Conservation (phyloP, 2,329 filamentous ascomycete genomes). For the Alternaria burnsii region DNA sequence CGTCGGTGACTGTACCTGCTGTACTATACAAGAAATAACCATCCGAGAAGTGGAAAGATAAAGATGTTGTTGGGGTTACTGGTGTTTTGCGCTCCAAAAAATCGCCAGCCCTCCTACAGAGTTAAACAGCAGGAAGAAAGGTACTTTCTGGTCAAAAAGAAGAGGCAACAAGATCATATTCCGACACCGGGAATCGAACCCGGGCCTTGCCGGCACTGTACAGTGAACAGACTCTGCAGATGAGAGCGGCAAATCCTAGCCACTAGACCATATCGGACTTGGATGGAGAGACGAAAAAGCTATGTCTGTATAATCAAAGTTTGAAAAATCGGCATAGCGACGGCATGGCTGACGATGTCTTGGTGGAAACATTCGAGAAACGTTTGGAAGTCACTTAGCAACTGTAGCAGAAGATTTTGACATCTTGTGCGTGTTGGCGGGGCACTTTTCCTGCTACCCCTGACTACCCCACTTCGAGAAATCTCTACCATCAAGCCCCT, state of each 20-base stretch:
- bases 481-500: not conserved
- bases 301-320: no score
- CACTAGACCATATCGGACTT: conserved; percentile 24
- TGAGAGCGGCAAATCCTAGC: conserved; percentile 26
- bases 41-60: fast-evolving
- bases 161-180: conserved; percentile 8
- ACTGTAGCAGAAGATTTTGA: not conserved
- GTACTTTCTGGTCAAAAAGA: not conserved
- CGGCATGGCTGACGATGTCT: no score
- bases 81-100: no score
- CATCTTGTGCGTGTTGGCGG: not conserved
- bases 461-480: not conserved
- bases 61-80: fast-evolving
- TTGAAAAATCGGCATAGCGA: not conserved
- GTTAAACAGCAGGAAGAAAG: no score
- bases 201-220: conserved; percentile 23
- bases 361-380: not conserved
- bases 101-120: no score
- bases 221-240: conserved; percentile 14
- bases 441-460: not conserved
- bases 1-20: no score
- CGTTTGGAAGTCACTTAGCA: not conserved
- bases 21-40: no score
- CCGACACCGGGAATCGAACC: conserved; percentile 27
- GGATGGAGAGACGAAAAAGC: not conserved